Evolutionary conservation across 345 rosid species (phyloP), one percentile per base, ranked within the genome.

Genomic region (Limnanthes douglasii): DNA sequence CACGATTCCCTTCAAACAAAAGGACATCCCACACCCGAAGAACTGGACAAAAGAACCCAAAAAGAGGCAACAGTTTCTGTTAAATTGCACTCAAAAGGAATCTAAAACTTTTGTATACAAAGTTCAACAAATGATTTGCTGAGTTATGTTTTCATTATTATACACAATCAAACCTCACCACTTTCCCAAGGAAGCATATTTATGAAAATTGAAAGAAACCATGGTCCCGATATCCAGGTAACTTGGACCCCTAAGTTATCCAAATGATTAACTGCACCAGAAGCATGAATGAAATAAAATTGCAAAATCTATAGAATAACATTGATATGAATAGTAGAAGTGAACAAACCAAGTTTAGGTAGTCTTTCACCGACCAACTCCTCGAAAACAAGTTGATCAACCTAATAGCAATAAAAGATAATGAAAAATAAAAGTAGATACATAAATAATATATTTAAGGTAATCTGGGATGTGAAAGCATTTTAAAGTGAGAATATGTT

Each of bases 171-270:
- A 58, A 45, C 43, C 84, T 70, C 43, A 84, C 95, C 95, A 14
- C 94, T 77, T 66, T 90, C 95, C 98, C 98, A 90, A 23, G 98
- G 98, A 69, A 90, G 81, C 61, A 77, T 77, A 49, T 90, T 84
- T 21, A 84, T 64, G 59, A 90, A 90, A 61, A 90, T 84, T 31
- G 95, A 90, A 45, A 90, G 94, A 41, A 90, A 77, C 98, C 98
- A 90, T 43, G 98, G 86, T 58, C 75, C 92, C 39, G 94, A 74
- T 26, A 80, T 66, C 95, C 98, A 90, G 31, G 98, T 64, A 50
- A 80, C 95, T 79, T 90, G 98, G 70, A 90, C 98, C 80, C 98
- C 95, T 81, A 90, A 76, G 95, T 71, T 79, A 77, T 90, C 95
- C 75, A 90, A 86, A 80, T 84, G 98, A 69, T 75, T 68, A 73